phyloP scores from a whole-genome alignment of 768 basidiomycete species.

The Panus rudis region DNA sequence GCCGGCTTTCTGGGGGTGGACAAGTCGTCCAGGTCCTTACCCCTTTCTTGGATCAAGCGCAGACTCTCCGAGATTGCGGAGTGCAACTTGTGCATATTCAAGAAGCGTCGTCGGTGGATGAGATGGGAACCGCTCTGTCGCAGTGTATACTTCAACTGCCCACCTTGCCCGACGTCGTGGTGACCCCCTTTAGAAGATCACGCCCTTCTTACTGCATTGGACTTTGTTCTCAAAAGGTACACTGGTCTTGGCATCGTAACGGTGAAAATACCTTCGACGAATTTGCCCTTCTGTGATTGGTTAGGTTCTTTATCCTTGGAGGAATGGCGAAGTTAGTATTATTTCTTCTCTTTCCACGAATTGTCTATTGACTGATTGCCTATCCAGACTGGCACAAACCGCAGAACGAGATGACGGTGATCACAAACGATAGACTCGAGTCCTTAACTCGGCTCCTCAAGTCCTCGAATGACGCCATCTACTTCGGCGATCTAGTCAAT shows the following conservation, averaged over 20 bases:
- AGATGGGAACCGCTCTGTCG: slow-evolving; percentile 6
- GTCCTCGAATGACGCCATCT: slow-evolving; percentile 52
- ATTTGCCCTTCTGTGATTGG: slow-evolving; percentile 52
- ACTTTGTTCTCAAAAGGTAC: not conserved
- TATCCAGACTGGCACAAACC: slow-evolving; percentile 68
- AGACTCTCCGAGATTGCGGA: not conserved
- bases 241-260: slow-evolving; percentile 20
- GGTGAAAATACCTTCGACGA: slow-evolving; percentile 39
- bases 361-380: slow-evolving; percentile 11
- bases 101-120: slow-evolving; percentile 4
- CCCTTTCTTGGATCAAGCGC: slow-evolving; percentile 3
- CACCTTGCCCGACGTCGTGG: slow-evolving; percentile 14
- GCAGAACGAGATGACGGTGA: slow-evolving; percentile 60
- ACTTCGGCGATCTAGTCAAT: slow-evolving; percentile 62
- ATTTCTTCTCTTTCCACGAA: not conserved
- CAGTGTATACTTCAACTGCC: slow-evolving; percentile 13
- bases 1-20: slow-evolving; percentile 27
- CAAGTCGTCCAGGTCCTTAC: slow-evolving; percentile 19
- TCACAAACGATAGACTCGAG: slow-evolving; percentile 68
- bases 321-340: slow-evolving; percentile 51
- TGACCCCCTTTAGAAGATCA: slow-evolving; percentile 7
- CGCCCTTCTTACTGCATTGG: slow-evolving; percentile 1
- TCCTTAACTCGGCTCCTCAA: slow-evolving; percentile 62
- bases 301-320: slow-evolving; percentile 47
- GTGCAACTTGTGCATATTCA: slow-evolving; percentile 6